Percentiles rank a stretch among this genome's conserved stretches.
Conservation (phyloP, 345 rosid genomes). For the Rhodamnia rubescens region DNA sequence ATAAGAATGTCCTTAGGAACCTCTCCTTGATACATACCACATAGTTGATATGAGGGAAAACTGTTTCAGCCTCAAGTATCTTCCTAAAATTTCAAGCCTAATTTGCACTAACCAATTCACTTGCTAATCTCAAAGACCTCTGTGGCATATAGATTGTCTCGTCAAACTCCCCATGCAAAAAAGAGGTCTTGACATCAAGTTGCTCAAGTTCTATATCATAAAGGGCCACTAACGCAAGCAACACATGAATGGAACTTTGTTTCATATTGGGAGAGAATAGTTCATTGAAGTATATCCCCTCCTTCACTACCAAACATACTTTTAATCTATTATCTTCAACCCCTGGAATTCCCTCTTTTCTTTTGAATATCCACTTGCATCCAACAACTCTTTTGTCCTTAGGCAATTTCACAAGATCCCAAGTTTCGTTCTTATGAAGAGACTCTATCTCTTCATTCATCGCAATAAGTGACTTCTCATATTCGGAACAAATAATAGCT, state of each 20-base stretch:
- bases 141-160: no score
- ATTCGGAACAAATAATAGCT: no score
- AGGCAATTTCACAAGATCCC: background rate
- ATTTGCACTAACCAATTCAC: no score
- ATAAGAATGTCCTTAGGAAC: no score
- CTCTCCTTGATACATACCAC: no score
- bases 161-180: no score
- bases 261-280: background rate
- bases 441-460: background rate
- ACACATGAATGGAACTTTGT: background rate
- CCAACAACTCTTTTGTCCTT: background rate
- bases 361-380: background rate
- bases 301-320: background rate
- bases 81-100: no score
- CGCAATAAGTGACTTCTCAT: background rate
- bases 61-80: no score
- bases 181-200: no score
- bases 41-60: no score
- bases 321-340: background rate
- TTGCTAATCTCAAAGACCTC: no score
- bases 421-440: background rate
- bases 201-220: no score
- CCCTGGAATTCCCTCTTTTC: background rate
- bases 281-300: background rate
- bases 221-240: background rate